phyloP scores from a whole-genome alignment of 768 basidiomycete genomes.

The Mycena floridula region DNA sequence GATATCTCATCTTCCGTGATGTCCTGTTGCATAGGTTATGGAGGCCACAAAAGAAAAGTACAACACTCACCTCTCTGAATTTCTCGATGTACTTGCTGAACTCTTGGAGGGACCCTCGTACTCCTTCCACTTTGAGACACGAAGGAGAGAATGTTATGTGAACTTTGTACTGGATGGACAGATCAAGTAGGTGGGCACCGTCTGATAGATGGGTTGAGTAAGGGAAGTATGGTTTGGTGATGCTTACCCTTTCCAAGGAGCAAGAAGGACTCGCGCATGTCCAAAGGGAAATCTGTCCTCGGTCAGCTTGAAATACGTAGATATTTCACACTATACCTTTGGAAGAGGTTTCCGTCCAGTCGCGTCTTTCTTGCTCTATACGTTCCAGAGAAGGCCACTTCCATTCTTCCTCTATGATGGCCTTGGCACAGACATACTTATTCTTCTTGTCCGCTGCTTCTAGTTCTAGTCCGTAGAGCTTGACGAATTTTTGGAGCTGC shows the following conservation, averaged over 20 bases:
- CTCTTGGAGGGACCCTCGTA: conserved; percentile 43
- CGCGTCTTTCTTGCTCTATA: conserved; percentile 42
- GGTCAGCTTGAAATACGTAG: conserved; percentile 3
- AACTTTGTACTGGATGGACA: conserved; percentile 56
- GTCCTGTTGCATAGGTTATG: conserved; percentile 24
- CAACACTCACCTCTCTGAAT: conserved; percentile 41
- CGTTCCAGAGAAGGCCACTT: conserved; percentile 57
- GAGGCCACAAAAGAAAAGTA: neutral
- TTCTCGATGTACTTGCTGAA: conserved; percentile 38
- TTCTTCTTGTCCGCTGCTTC: conserved; percentile 26
- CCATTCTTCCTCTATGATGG: conserved; percentile 64
- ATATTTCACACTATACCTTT: conserved; percentile 34
- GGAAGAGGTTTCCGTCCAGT: conserved; percentile 39
- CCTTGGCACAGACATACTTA: conserved; percentile 34
- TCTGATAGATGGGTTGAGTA: conserved; percentile 35
- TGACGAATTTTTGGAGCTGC: conserved; percentile 52
- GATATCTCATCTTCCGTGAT: conserved; percentile 29
- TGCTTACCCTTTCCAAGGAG: conserved; percentile 64
- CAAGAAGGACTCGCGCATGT: conserved; percentile 57
- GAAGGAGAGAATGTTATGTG: conserved; percentile 61
- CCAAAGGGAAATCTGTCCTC: conserved; percentile 47
- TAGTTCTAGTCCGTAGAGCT: conserved; percentile 37
- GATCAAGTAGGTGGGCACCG: conserved; percentile 51
- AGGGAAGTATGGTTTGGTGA: neutral
- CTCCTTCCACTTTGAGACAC: conserved; percentile 52